These are phyloP conservation scores for Ramalina peruviana DNA, from an alignment of 495 filamentous ascomycete species.

Conservation along the genomic window DNA sequence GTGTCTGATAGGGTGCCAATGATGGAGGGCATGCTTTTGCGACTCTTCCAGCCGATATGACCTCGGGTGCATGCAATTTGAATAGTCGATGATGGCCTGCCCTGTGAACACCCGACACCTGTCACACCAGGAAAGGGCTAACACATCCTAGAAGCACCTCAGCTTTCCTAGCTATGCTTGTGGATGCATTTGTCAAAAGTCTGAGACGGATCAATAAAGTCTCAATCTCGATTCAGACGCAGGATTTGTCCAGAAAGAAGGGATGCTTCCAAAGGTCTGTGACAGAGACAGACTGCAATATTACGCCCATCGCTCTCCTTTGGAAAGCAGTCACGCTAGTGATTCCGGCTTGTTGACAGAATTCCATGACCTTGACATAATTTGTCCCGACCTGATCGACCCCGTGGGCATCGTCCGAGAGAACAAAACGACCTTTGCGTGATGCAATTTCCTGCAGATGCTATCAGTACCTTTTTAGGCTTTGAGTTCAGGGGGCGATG, in stretches of 20 bases:
- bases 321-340: constrained; percentile 27
- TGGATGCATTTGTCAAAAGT: too few species aligned
- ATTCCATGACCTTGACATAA: constrained; percentile 47
- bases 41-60: too few species aligned
- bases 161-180: too few species aligned
- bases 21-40: too few species aligned
- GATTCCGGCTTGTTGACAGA: constrained; percentile 35
- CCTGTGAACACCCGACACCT: too few species aligned
- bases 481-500: neutral
- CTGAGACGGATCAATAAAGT: too few species aligned
- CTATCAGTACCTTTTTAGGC: neutral
- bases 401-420: constrained; percentile 87
- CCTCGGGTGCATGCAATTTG: too few species aligned
- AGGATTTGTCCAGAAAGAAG: constrained; percentile 10
- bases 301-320: constrained; percentile 19
- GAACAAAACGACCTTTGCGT: constrained; percentile 64
- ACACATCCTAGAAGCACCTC: too few species aligned
- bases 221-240: too few species aligned
- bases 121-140: too few species aligned
- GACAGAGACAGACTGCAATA: constrained; percentile 16
- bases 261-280: constrained; percentile 18
- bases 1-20: too few species aligned
- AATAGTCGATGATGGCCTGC: too few species aligned
- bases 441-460: constrained; percentile 38
- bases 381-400: constrained; percentile 65